A percentile compares a stretch with the other conserved stretches of the same genome.
phyloP scores from a whole-genome alignment of 805 yeast genomes.

The Wickerhamomyces silvicola region DNA sequence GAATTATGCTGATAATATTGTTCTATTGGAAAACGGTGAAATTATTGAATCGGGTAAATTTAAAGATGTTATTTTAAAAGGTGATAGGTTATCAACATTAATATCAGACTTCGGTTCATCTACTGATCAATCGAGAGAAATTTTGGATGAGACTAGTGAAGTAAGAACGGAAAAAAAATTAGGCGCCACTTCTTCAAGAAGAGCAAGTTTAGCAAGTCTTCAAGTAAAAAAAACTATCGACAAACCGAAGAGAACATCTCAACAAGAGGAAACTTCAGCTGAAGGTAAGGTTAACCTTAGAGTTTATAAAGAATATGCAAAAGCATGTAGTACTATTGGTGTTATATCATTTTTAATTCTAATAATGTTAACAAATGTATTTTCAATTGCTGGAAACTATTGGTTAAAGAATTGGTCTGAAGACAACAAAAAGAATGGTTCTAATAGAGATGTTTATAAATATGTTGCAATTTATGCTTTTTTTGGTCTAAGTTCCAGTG shows the following conservation, averaged over 20 bases:
- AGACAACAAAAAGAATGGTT: slow-evolving; percentile 32
- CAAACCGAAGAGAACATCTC: slow-evolving; percentile 33
- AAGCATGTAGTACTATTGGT: slow-evolving; percentile 52
- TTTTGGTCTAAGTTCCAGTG: slow-evolving; percentile 47
- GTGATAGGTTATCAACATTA: slow-evolving; percentile 27
- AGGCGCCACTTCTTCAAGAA: slow-evolving; percentile 28
- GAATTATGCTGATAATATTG: slow-evolving; percentile 52
- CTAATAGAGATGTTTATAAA: slow-evolving; percentile 35
- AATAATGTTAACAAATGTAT: slow-evolving; percentile 30
- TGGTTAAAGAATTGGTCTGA: slow-evolving; percentile 73
- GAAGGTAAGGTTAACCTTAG: slow-evolving; percentile 52
- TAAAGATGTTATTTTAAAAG: slow-evolving; percentile 35
- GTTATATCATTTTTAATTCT: slow-evolving; percentile 33
- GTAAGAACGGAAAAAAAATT: slow-evolving; percentile 6
- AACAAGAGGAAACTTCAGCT: slow-evolving; percentile 46
- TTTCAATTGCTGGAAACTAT: slow-evolving; percentile 41
- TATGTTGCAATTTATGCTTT: slow-evolving; percentile 50
- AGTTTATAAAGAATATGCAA: slow-evolving; percentile 48
- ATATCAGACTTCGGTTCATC: slow-evolving; percentile 23
- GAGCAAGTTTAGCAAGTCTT: slow-evolving; percentile 64
- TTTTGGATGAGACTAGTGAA: slow-evolving; percentile 8
- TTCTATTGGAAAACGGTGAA: slow-evolving; percentile 46
- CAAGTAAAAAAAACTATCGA: slow-evolving; percentile 31
- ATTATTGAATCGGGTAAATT: slow-evolving; percentile 57
- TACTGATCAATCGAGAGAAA: slow-evolving; percentile 13